Conservation (phyloP, 139 green algal species). For the Coccomyxa sp. region DNA sequence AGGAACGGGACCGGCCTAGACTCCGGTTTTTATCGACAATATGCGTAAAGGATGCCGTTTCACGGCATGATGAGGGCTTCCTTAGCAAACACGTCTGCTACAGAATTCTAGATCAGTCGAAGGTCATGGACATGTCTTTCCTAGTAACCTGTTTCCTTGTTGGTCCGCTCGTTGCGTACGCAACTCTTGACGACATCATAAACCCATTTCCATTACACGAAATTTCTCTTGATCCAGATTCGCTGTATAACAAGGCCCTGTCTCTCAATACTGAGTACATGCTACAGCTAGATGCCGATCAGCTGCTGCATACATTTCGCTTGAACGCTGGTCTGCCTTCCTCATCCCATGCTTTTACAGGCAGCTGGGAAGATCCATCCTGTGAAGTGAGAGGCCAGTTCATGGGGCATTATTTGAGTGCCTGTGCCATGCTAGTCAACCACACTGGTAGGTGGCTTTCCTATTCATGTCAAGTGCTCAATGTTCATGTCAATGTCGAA, state of each 20-base stretch:
- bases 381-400: constrained; percentile 60
- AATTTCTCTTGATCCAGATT: not conserved
- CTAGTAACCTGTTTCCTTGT: too few relatives aligned
- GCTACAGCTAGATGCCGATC: constrained; percentile 35
- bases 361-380: constrained; percentile 45
- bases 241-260: constrained; percentile 8
- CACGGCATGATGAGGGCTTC: too few relatives aligned
- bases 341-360: constrained; percentile 27
- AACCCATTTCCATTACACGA: not conserved
- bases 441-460: constrained; percentile 25
- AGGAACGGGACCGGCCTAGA: too few relatives aligned
- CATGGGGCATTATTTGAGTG: constrained; percentile 62
- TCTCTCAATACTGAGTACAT: constrained; percentile 46
- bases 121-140: too few relatives aligned
- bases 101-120: too few relatives aligned
- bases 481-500: not conserved
- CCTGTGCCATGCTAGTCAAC: constrained; percentile 23
- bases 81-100: too few relatives aligned
- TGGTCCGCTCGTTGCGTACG: too few relatives aligned
- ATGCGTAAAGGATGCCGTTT: too few relatives aligned
- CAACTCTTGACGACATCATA: not conserved
- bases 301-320: constrained; percentile 44
- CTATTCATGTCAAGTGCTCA: not conserved
- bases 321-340: constrained; percentile 33
- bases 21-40: too few relatives aligned